Evolutionary conservation across 2,329 filamentous ascomycete genomes (phyloP), one percentile per base, ranked within the genome.

Genomic region (Colletotrichum caudatum): DNA sequence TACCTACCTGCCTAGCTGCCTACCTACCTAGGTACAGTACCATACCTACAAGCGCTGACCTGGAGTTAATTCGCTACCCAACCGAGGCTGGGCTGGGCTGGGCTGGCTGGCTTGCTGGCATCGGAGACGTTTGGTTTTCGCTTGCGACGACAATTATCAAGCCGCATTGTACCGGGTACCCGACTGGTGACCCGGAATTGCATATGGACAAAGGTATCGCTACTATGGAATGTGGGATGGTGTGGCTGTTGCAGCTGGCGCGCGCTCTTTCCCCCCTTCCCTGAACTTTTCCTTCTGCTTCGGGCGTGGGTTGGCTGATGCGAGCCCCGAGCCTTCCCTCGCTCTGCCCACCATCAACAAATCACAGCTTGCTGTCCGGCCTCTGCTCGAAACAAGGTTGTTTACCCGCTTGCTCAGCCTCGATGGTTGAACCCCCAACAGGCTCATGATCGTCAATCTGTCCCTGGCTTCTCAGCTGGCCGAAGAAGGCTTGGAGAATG

Each of bases 161-260:
- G 46, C 37, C 60, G 18, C 23, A 5, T 14, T 5, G 39, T 64
- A 35, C 16, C 18, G 11, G 51, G 46, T 59, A 60, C 61, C 2
- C 9, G 5, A 26, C 0, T 0, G 1, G 26, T 8, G 1, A 6
- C 37, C 9, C 0, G 18, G 1, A 0, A 11, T 2, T 33, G 5
- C 1, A 2, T 11, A 29, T 29, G 16, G 7, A 2, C 44, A 57
- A 16, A 33, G 18, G 50, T 56, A 39, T 26, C 2, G 14, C 26
- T 50, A 44, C 33, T 5, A 23, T 14, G 1, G 0, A 12, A 12
- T 26, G 41, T 58, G 33, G 23, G 12, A 18, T 29, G 53, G 51
- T 37, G 69, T 71, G 69, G 69, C 69, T 71, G 69, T 71, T 69
- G 59, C 58, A 58, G 58, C 63, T 66, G 56, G 56, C 67, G 67